These are phyloP conservation scores for Trichoderma aggressivum DNA, from an alignment of 2,329 filamentous ascomycete genomes.

Conservation along the genomic window DNA sequence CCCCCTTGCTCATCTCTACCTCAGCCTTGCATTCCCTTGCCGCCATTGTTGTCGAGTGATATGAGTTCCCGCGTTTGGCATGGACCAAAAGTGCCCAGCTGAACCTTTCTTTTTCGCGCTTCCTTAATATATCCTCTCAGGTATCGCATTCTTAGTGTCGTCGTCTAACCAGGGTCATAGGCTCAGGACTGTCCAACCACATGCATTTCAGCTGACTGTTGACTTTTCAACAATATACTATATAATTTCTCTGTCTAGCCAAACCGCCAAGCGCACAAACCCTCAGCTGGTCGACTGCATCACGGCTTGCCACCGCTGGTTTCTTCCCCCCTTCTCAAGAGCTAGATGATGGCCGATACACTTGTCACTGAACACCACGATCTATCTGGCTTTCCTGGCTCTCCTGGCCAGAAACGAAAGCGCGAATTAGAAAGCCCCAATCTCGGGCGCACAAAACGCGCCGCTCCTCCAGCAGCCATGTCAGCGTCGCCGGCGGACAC, in stretches of 20 bases:
- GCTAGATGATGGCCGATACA: slow-evolving; percentile 44
- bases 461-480: slow-evolving; percentile 45
- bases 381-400: slow-evolving; percentile 39
- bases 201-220: slow-evolving; percentile 6
- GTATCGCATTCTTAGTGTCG: slow-evolving; percentile 4
- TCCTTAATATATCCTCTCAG: slow-evolving; percentile 1
- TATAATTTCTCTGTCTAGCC: background rate
- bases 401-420: slow-evolving; percentile 55
- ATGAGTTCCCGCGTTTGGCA: background rate
- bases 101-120: background rate
- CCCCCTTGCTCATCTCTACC: background rate
- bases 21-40: slow-evolving; percentile 12
- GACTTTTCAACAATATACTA: background rate
- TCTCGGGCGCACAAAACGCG: slow-evolving; percentile 49
- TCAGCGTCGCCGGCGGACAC: slow-evolving; percentile 42
- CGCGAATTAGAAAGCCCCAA: slow-evolving; percentile 51
- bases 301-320: background rate
- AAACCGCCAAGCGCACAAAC: background rate
- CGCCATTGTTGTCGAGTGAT: slow-evolving; percentile 6
- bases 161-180: slow-evolving; percentile 7
- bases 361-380: slow-evolving; percentile 47
- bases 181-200: background rate
- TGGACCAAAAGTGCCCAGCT: slow-evolving; percentile 1
- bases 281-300: background rate
- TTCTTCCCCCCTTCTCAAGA: background rate